Evolutionary conservation across 345 rosid genomes (phyloP).

Genomic region (Eucalyptus sp.): DNA sequence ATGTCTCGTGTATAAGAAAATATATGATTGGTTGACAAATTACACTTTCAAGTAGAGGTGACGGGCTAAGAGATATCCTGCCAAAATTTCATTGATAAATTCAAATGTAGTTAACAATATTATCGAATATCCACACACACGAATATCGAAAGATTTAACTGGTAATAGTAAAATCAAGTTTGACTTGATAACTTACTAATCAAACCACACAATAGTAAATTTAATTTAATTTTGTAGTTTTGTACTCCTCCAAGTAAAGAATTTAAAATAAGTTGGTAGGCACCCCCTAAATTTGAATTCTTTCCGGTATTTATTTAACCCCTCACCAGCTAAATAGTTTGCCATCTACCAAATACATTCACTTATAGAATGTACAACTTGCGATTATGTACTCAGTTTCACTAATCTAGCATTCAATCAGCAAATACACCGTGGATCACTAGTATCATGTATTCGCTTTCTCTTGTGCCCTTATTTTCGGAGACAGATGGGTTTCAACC

Average conservation of each 20-base stretch:
- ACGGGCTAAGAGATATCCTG: background rate
- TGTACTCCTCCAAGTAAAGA: background rate
- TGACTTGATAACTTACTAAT: background rate
- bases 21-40: background rate
- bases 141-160: too few species aligned
- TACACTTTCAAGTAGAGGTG: background rate
- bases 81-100: background rate
- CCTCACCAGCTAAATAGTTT: background rate
- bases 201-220: background rate
- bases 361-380: too few species aligned
- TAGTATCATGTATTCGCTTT: too few species aligned
- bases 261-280: background rate
- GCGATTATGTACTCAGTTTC: background rate
- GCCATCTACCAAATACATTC: background rate
- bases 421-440: background rate
- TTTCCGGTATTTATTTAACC: background rate
- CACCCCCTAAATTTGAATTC: background rate
- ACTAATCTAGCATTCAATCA: background rate
- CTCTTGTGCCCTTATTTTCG: too few species aligned
- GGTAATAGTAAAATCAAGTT: background rate
- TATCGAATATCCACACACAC: background rate
- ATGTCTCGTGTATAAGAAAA: background rate
- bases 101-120: background rate
- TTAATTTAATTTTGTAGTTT: background rate
- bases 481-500: too few species aligned